Evolutionary conservation across 2,329 filamentous ascomycete species (phyloP), one percentile per base, ranked within the genome.

Genomic region (Thermothelomyces thermophilus): DNA sequence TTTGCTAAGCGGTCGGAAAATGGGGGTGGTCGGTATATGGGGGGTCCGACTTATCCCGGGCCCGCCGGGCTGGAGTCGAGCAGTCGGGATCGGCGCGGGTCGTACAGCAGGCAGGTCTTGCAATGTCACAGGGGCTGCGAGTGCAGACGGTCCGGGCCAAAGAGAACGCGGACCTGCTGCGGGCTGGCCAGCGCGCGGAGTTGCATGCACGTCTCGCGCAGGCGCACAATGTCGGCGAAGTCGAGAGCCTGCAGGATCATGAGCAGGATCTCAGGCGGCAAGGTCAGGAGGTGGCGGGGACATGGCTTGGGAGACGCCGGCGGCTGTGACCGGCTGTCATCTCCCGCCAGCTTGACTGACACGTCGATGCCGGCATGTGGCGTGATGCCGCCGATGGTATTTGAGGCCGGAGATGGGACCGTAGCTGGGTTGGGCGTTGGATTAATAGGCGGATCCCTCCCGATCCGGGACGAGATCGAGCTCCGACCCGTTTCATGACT

Each of bases 251-350:
- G 55, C n/a, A 73, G 56, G 35, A 74, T 64, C 56, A 67, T 59
- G 37, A 72, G 59, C 46, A 72, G 69, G 5, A 75, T 55, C 57
- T 74, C 72, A 7, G 61, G 60, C 3, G 72, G 71, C 0, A 74
- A 63, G 22, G 60, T 60, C 31, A 70, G 56, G 3, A 74, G 53
- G 33, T 53, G 46, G 16, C 43, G 54, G 2, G 43, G 48, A 8
- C 33, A 28, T 13, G 44, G 44, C 13, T 34, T 3, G n/a, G 49
- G 34, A 7, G 49, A n/a, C 6, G 44, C 20, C 3, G 42, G 47
- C 11, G 48, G 51, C n/a, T 28, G 3, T 14, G 41, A 36, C 8
- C 30, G 13, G n/a, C 7, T 31, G 39, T 7, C 16, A 22, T 26
- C 22, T 10, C 11, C 16, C 13, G 34, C 16, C 5, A 3, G 24